These are phyloP conservation scores for Zelopaecilomyces penicillatus DNA, from an alignment of 2,329 filamentous ascomycete genomes.

Conservation along the genomic window DNA sequence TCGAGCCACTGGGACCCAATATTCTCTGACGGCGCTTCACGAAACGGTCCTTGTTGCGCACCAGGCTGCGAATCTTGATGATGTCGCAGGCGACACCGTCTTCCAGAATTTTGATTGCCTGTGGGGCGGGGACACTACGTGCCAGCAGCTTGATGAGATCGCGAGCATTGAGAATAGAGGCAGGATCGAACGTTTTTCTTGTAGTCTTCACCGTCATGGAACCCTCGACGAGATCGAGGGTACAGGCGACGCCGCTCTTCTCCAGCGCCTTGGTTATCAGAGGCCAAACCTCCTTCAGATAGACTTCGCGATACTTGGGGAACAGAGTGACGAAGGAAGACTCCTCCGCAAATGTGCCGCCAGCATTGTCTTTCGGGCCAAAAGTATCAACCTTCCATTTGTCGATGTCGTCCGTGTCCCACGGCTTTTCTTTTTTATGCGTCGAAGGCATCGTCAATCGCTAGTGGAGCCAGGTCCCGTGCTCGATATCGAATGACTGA, in stretches of 20 bases:
- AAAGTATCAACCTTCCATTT: slow-evolving; percentile 93
- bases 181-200: slow-evolving; percentile 82
- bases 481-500: neutral
- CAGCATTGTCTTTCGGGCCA: slow-evolving; percentile 74
- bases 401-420: slow-evolving; percentile 95
- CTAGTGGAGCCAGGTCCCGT: neutral
- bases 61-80: slow-evolving; percentile 86
- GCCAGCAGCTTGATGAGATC: slow-evolving; percentile 91
- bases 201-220: slow-evolving; percentile 97
- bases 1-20: slow-evolving; percentile 82
- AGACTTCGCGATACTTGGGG: slow-evolving; percentile 93
- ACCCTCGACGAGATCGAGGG: slow-evolving; percentile 88
- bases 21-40: slow-evolving; percentile 91
- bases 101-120: slow-evolving; percentile 89
- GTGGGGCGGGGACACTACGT: slow-evolving; percentile 82
- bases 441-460: slow-evolving; percentile 65
- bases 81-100: slow-evolving; percentile 89
- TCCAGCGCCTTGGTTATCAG: slow-evolving; percentile 80
- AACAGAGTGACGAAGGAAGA: slow-evolving; percentile 83
- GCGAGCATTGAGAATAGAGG: slow-evolving; percentile 84
- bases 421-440: slow-evolving; percentile 82
- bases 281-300: slow-evolving; percentile 88
- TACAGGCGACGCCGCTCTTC: slow-evolving; percentile 81
- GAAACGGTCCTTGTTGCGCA: slow-evolving; percentile 90
- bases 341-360: slow-evolving; percentile 84